Evolutionary conservation across 139 green algal species (phyloP), one percentile per base, ranked within the genome.

Genomic region (Mesostigma viride): DNA sequence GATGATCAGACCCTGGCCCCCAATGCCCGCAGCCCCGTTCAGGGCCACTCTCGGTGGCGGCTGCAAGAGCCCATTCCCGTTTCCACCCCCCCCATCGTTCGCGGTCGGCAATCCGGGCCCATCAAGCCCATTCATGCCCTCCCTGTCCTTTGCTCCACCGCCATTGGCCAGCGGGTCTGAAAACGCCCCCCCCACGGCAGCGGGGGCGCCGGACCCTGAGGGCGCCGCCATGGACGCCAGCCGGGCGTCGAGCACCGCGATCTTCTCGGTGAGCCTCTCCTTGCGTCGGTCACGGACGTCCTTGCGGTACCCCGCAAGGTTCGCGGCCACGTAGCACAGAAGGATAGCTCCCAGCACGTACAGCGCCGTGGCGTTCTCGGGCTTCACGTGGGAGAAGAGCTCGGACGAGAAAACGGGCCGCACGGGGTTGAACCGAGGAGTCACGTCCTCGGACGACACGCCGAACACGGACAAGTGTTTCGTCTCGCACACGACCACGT

Each of bases 401-500:
- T 71, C 63, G 31, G 57, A 26, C 14, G 67, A 40, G 27, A n/a
- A 30, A 44, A 75, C 65, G 22, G 70, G 70, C 35, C 71, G 53
- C 22, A 68, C 57, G 2, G 71, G 24, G 70, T 76, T 76, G 70
- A 76, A 72, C 36, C 58, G 26, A 3, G 70, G 70, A 3, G 71
- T 4, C 2, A 67, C n/a, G 70, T 76, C 70, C 24, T 76, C 70
- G 20, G 62, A 56, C 0, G 48, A 62, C 24, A 76, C 34, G 31
- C 35, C 70, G 46, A 76, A 76, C 40, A 32, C 47, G 8, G 70
- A 67, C 34, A 76, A 35, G 45, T 76, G 70, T 3, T 34, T 56
- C 6, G 70, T 71, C 53, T 76, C 62, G 46, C 70, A 76, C 1
- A 72, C 11, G 26, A 76, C n/a, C 48, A 68, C 71, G 35, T 73